These are phyloP conservation scores for Ascochyta clinopodiicola DNA, from an alignment of 2,329 filamentous ascomycete species.

Conservation along the genomic window DNA sequence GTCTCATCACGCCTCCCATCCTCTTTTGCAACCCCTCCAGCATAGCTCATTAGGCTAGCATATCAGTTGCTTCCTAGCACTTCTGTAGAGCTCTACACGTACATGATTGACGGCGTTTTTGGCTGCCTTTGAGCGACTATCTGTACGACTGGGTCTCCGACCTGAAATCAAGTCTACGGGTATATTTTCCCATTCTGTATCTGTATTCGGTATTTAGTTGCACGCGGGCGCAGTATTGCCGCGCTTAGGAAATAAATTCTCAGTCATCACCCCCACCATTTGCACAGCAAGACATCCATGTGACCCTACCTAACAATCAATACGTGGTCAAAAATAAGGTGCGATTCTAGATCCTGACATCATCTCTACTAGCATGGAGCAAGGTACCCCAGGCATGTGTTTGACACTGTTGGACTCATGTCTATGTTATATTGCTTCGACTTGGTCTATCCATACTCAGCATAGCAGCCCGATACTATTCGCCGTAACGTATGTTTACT, in stretches of 20 bases:
- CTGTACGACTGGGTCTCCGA: constrained; percentile 20
- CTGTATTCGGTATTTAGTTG: constrained; percentile 45
- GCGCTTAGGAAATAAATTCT: constrained; percentile 25
- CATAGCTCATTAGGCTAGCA: background rate
- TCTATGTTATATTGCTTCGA: background rate
- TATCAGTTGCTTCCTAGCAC: constrained; percentile 5
- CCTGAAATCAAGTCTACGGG: constrained; percentile 26
- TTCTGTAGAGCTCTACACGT: constrained; percentile 26
- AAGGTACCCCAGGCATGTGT: background rate
- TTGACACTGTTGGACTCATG: background rate
- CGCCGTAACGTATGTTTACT: background rate
- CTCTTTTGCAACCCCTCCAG: constrained; percentile 13
- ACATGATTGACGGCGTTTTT: constrained; percentile 36
- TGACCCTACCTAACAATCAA: background rate
- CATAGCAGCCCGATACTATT: background rate
- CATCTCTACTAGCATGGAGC: constrained; percentile 2
- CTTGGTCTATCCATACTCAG: background rate
- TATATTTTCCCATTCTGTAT: constrained; percentile 39
- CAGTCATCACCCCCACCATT: constrained; percentile 18
- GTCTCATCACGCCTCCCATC: constrained; percentile 38
- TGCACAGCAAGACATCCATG: background rate
- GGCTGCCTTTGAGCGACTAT: constrained; percentile 26
- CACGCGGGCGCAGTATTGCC: constrained; percentile 11
- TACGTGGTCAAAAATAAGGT: background rate
- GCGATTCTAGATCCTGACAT: constrained; percentile 3